These are phyloP conservation scores for Hanseniaspora sp. DNA, from an alignment of 1,139 yeast species.

Conservation along the genomic window DNA sequence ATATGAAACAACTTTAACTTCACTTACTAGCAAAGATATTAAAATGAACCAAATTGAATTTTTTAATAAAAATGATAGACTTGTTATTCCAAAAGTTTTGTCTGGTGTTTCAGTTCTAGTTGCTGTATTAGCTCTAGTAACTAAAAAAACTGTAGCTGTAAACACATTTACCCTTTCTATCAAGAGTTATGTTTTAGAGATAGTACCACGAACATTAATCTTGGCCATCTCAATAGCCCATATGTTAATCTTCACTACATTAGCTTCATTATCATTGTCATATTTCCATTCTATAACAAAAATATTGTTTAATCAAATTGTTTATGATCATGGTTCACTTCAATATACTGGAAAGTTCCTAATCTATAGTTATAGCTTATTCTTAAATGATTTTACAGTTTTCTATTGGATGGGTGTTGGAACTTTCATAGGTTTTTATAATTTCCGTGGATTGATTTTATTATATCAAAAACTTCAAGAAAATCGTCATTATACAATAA, in stretches of 20 bases:
- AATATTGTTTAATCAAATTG: neutral
- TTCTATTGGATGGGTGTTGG: neutral
- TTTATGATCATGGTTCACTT: neutral
- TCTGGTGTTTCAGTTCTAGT: neutral
- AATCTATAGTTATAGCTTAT: neutral
- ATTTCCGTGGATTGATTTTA: neutral
- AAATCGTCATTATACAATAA: neutral
- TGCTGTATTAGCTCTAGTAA: neutral
- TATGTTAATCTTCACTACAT: neutral
- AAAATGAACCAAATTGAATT: neutral
- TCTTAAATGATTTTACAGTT: neutral
- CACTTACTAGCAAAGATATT: no score
- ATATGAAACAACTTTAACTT: neutral
- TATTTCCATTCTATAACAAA: neutral
- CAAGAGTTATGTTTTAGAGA: neutral
- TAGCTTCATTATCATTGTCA: neutral
- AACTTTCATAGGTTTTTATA: neutral
- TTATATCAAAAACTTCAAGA: neutral
- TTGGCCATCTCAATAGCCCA: neutral
- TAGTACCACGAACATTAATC: neutral
- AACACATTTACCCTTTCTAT: neutral
- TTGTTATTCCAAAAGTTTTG: neutral
- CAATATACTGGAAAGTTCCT: neutral
- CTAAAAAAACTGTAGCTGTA: neutral
- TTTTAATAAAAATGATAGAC: neutral